Conservation (phyloP, 257 asterid genomes). For the Nicotiana knightiana region DNA sequence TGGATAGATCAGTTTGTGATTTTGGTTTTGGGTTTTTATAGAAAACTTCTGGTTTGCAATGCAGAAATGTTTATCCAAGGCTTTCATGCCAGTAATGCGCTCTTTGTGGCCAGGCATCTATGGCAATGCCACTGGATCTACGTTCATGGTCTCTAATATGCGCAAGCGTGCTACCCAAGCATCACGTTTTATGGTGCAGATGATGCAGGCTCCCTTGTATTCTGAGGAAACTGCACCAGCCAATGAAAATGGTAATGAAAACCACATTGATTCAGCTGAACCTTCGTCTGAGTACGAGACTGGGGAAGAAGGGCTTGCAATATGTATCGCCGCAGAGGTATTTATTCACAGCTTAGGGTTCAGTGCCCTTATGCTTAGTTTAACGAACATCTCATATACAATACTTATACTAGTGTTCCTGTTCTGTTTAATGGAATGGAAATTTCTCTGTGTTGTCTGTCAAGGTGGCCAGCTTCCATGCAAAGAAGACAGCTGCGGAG, state of each 20-base stretch:
- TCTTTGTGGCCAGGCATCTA: conserved; percentile 91
- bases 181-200: conserved; percentile 90
- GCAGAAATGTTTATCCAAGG: conserved; percentile 79
- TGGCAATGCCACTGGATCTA: conserved; percentile 55
- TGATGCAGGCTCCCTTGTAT: conserved; percentile 78
- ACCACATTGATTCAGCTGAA: conserved; percentile 25
- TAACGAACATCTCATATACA: not conserved
- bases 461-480: conserved; percentile 58
- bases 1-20: not conserved
- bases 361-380: not conserved
- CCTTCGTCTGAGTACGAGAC: conserved; percentile 44
- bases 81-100: conserved; percentile 70
- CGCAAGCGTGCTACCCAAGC: conserved; percentile 91
- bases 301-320: conserved; percentile 93
- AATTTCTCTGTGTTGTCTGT: conserved; percentile 12
- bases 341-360: conserved; percentile 1
- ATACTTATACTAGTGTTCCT: not conserved
- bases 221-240: conserved; percentile 30
- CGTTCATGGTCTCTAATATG: conserved; percentile 57
- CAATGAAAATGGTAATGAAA: conserved; percentile 28
- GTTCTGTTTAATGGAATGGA: conserved; percentile 13
- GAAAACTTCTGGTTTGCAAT: conserved; percentile 12
- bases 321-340: conserved; percentile 85
- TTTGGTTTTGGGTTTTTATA: not conserved
- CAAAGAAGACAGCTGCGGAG: conserved; percentile 78